Percentiles rank a stretch among this genome's conserved stretches.
Evolutionary conservation across 805 yeast species (phyloP).

Genomic region (Schwanniomyces pseudopolymorphus): DNA sequence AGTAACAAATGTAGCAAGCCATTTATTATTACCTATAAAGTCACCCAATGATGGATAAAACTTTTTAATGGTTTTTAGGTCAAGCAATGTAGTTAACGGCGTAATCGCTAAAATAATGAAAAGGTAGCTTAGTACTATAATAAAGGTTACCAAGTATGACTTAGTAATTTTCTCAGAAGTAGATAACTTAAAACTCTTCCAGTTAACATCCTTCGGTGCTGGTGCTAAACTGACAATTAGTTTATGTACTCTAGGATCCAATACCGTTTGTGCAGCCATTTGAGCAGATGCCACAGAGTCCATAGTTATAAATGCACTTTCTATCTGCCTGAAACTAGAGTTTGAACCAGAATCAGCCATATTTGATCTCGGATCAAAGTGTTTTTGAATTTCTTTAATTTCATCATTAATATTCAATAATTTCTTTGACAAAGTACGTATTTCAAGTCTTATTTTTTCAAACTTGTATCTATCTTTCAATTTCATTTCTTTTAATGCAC

Average conservation of each 20-base stretch:
- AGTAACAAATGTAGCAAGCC: conserved; percentile 55
- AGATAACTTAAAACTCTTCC: conserved; percentile 47
- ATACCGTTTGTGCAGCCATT: conserved; percentile 48
- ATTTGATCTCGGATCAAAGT: conserved; percentile 27
- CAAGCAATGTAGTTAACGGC: conserved; percentile 56
- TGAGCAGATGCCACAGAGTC: conserved; percentile 49
- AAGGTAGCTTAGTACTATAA: conserved; percentile 50
- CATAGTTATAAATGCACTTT: conserved; percentile 50
- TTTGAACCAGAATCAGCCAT: conserved; percentile 25
- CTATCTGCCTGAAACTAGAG: conserved; percentile 36
- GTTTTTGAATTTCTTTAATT: conserved; percentile 33
- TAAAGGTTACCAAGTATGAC: conserved; percentile 39
- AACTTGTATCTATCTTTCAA: not conserved
- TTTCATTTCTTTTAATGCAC: conserved; percentile 7
- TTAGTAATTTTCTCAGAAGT: conserved; percentile 35
- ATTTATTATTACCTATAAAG: conserved; percentile 48
- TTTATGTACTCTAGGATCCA: conserved; percentile 46
- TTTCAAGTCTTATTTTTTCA: conserved; percentile 25
- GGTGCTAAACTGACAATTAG: conserved; percentile 44
- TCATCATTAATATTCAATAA: conserved; percentile 37
- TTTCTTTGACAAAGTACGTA: conserved; percentile 32
- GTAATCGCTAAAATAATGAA: conserved; percentile 56
- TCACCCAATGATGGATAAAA: conserved; percentile 61
- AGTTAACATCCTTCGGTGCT: conserved; percentile 46
- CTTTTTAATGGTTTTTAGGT: conserved; percentile 53